These are phyloP conservation scores for Athelia psychrophila DNA, from an alignment of 1,284 basidiomycete species.

Conservation along the genomic window DNA sequence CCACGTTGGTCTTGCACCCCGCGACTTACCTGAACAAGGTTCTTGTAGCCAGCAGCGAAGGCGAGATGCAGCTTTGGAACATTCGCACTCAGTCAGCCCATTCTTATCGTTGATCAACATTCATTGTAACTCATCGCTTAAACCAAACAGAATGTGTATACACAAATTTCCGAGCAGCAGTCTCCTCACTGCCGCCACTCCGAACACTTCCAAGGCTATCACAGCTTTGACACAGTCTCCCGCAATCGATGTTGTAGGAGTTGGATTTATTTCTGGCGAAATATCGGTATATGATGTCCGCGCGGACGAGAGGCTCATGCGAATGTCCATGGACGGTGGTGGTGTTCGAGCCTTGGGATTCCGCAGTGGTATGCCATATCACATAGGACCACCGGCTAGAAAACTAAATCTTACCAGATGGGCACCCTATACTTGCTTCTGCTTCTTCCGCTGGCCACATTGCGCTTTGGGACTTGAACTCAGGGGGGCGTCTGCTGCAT, in stretches of 20 bases:
- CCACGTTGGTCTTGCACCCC: conserved; percentile 85
- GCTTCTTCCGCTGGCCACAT: conserved; percentile 86
- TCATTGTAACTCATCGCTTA: conserved; percentile 3
- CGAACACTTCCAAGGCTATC: conserved; percentile 47
- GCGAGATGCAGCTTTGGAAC: conserved; percentile 93
- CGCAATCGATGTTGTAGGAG: conserved; percentile 92
- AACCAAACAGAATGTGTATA: conserved; percentile 53
- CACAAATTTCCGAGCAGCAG: conserved; percentile 55
- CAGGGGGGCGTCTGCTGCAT: conserved; percentile 79
- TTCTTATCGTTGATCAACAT: background rate
- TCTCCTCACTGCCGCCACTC: conserved; percentile 42
- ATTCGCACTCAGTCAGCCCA: conserved; percentile 72
- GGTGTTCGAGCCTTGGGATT: conserved; percentile 79
- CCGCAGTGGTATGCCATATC: conserved; percentile 67
- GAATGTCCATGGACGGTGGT: conserved; percentile 86
- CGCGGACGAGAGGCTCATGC: conserved; percentile 85
- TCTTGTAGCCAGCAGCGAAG: conserved; percentile 81
- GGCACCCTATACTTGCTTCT: conserved; percentile 83
- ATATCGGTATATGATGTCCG: conserved; percentile 90
- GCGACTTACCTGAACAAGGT: conserved; percentile 98
- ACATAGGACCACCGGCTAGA: background rate
- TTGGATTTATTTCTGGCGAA: conserved; percentile 88
- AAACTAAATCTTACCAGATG: conserved; percentile 49
- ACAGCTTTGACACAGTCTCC: conserved; percentile 88
- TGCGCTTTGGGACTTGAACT: conserved; percentile 88